A percentile compares a stretch with the other conserved stretches of the same genome.
Conservation (phyloP, 331 rosid species). For the Stylosanthes scabra region DNA sequence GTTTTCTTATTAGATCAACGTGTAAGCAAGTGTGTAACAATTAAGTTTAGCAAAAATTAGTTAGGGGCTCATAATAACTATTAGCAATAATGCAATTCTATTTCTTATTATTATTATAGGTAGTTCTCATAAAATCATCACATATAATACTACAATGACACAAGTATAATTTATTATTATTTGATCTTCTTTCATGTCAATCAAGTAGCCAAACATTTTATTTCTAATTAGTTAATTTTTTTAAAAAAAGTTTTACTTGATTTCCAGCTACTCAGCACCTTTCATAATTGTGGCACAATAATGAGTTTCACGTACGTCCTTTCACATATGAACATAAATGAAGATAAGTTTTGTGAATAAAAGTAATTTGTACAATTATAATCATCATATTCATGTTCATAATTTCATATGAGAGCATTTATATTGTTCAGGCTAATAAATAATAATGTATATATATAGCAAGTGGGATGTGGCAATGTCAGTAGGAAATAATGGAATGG, state of each 20-base stretch:
- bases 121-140: too few relatives aligned
- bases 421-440: background rate
- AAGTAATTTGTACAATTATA: background rate
- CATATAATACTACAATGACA: too few relatives aligned
- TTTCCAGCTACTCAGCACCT: slow-evolving; percentile 1
- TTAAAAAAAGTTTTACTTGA: background rate
- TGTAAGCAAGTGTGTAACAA: too few relatives aligned
- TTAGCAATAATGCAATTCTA: too few relatives aligned
- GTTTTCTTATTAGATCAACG: too few relatives aligned
- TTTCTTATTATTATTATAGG: too few relatives aligned
- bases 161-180: too few relatives aligned
- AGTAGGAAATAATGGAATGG: background rate
- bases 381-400: background rate
- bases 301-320: background rate
- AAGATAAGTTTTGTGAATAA: background rate
- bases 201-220: background rate
- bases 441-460: background rate
- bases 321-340: slow-evolving; percentile 6
- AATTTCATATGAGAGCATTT: background rate
- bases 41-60: too few relatives aligned
- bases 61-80: too few relatives aligned
- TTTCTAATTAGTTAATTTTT: background rate
- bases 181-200: background rate
- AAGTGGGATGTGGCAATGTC: background rate
- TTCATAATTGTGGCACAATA: background rate